Evolutionary conservation across 768 basidiomycete genomes (phyloP).

Genomic region (Phanerochaete sordida): DNA sequence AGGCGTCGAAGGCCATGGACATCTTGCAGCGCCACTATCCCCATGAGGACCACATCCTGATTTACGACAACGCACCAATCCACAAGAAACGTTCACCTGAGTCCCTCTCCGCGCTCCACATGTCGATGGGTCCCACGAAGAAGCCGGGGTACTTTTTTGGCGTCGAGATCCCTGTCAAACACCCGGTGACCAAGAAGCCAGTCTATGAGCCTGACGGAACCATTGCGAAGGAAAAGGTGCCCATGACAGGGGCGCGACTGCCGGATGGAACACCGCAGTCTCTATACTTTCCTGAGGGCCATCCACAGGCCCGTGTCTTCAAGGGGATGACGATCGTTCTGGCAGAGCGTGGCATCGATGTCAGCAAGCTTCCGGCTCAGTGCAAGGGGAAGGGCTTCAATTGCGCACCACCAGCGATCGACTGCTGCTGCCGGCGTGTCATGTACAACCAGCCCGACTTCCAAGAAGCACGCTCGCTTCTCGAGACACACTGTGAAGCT

Average conservation of each 20-base stretch:
- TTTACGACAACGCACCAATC: slow-evolving; percentile 26
- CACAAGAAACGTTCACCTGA: slow-evolving; percentile 11
- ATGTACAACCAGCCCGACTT: slow-evolving; percentile 44
- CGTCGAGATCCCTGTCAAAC: background rate
- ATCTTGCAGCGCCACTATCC: slow-evolving; percentile 19
- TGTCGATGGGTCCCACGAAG: background rate
- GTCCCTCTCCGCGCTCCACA: background rate
- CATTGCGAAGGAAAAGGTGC: slow-evolving; percentile 13
- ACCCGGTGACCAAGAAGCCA: background rate
- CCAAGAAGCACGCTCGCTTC: slow-evolving; percentile 24
- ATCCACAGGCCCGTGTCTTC: slow-evolving; percentile 23
- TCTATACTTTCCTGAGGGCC: slow-evolving; percentile 26
- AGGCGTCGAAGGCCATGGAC: slow-evolving; percentile 19
- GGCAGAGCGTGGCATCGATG: slow-evolving; percentile 21
- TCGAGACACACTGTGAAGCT: slow-evolving; percentile 26
- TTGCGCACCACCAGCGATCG: slow-evolving; percentile 14
- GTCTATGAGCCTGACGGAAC: slow-evolving; percentile 16
- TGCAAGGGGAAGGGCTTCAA: slow-evolving; percentile 27
- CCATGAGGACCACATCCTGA: slow-evolving; percentile 21
- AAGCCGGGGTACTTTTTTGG: background rate
- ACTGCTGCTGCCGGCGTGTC: slow-evolving; percentile 32
- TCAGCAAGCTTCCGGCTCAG: background rate
- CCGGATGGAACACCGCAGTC: slow-evolving; percentile 20
- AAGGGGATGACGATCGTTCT: slow-evolving; percentile 34
- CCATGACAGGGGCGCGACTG: slow-evolving; percentile 28